Percentiles rank a stretch among this genome's conserved stretches.
These are phyloP conservation scores for Cairneyella variabilis DNA, from an alignment of 495 filamentous ascomycete species.

Conservation along the genomic window DNA sequence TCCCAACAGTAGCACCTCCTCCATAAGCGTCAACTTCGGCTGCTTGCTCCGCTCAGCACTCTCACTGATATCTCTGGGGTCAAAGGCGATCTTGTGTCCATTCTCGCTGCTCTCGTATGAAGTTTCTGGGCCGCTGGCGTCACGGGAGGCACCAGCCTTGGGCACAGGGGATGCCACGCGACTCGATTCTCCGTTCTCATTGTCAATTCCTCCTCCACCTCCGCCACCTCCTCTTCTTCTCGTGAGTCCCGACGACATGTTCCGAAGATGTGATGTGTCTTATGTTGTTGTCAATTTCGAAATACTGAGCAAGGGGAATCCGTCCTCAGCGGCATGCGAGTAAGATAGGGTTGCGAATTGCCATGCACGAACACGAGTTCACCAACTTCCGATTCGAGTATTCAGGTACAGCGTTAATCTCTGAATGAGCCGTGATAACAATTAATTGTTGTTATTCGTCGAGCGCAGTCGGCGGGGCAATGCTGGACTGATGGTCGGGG, in stretches of 20 bases:
- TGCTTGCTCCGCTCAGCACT: constrained; percentile 95
- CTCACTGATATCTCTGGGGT: constrained; percentile 95
- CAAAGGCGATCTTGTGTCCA: constrained; percentile 97
- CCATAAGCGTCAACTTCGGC: constrained; percentile 97
- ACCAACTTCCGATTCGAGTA: not conserved
- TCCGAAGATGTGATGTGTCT: constrained; percentile 6
- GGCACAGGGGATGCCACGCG: constrained; percentile 67
- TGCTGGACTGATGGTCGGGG: not conserved
- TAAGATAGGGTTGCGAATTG: constrained; percentile 6
- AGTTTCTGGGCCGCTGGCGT: constrained; percentile 73
- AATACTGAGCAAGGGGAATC: constrained; percentile 14
- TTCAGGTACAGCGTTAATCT: too few relatives aligned
- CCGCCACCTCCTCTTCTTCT: constrained; percentile 68
- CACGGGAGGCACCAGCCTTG: constrained; percentile 51
- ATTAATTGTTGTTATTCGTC: too few relatives aligned
- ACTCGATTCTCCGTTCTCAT: constrained; percentile 55
- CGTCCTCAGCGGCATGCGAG: constrained; percentile 16
- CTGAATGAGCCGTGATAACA: too few relatives aligned
- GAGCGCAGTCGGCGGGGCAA: constrained; percentile 7
- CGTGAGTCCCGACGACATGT: constrained; percentile 72
- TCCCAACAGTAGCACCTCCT: constrained; percentile 90
- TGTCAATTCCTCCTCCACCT: constrained; percentile 47
- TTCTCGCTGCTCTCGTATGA: constrained; percentile 91
- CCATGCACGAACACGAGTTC: constrained; percentile 10
- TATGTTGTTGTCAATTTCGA: constrained; percentile 1